Evolutionary conservation across 805 yeast genomes (phyloP).

Genomic region (Yueomyces sinensis): DNA sequence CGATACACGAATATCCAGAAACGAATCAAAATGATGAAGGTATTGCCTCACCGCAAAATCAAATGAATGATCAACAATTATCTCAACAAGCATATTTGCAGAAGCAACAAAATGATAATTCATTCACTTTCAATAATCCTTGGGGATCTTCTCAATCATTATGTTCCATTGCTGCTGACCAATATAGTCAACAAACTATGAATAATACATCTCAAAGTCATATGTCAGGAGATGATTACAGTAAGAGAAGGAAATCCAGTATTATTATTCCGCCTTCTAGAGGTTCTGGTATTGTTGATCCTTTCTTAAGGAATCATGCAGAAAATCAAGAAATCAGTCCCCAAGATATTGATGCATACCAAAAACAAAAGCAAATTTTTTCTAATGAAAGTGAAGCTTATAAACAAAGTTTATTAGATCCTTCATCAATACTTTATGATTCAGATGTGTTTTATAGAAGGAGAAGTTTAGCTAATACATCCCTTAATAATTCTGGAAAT

Average conservation of each 20-base stretch:
- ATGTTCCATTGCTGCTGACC: too few relatives aligned
- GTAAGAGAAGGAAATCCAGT: conserved; percentile 22
- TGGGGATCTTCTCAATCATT: conserved; percentile 6
- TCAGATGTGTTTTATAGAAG: conserved; percentile 23
- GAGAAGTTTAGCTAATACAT: conserved; percentile 25
- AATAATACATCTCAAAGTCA: not conserved
- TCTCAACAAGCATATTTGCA: not conserved
- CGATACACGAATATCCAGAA: not conserved
- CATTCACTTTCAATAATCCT: conserved; percentile 13
- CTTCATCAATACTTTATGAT: conserved; percentile 3
- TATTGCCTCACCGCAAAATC: not conserved
- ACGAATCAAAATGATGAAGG: not conserved
- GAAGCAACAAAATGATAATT: conserved; percentile 4
- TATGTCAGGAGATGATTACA: conserved; percentile 1
- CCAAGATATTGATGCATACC: not conserved
- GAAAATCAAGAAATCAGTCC: not conserved
- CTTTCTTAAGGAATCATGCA: conserved; percentile 1
- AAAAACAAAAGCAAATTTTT: not conserved
- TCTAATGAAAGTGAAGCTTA: not conserved
- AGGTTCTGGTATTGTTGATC: conserved; percentile 28
- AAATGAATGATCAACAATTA: not conserved
- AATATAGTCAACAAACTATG: too few relatives aligned
- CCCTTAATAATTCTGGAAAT: not conserved
- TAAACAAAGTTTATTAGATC: not conserved
- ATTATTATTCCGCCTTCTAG: conserved; percentile 31